Percentiles rank a stretch among this genome's conserved stretches.
These are phyloP conservation scores for Xylaria acuta DNA, from an alignment of 495 filamentous ascomycete genomes.

Conservation along the genomic window DNA sequence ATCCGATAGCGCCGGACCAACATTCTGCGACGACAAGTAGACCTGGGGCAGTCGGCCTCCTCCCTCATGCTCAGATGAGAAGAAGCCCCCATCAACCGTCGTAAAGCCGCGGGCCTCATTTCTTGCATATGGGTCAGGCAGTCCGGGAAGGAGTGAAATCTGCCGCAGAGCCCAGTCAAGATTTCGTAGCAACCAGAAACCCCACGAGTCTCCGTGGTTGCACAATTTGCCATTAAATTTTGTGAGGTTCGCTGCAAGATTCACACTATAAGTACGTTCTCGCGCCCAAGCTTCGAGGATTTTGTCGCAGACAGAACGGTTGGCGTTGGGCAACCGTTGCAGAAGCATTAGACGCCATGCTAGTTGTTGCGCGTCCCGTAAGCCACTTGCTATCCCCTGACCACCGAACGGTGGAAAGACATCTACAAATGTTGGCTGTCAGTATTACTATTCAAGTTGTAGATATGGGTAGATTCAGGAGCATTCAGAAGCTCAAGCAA, in stretches of 20 bases:
- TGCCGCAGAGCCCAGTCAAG: constrained; percentile 22
- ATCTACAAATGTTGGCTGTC: constrained; percentile 33
- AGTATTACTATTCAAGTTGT: not conserved
- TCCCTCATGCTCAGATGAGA: constrained; percentile 30
- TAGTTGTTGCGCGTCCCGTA: constrained; percentile 45
- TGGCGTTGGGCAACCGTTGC: constrained; percentile 28
- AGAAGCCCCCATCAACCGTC: constrained; percentile 36
- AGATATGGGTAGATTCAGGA: not conserved
- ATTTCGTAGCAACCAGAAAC: constrained; percentile 31
- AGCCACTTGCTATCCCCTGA: constrained; percentile 59
- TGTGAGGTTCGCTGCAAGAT: constrained; percentile 34
- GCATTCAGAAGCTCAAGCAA: not conserved
- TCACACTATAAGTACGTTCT: constrained; percentile 36
- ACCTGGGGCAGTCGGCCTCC: constrained; percentile 38
- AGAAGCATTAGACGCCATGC: constrained; percentile 57
- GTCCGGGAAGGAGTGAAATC: constrained; percentile 26
- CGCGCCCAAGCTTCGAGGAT: constrained; percentile 36
- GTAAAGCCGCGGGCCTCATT: constrained; percentile 32
- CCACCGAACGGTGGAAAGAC: constrained; percentile 65
- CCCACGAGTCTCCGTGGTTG: constrained; percentile 31
- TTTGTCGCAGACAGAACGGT: constrained; percentile 18
- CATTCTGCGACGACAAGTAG: constrained; percentile 30
- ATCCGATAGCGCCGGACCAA: constrained; percentile 31
- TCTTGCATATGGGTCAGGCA: constrained; percentile 18
- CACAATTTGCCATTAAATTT: constrained; percentile 37